Evolutionary conservation across 2,329 filamentous ascomycete genomes (phyloP).

Genomic region (Lasiodiplodia gonubiensis): DNA sequence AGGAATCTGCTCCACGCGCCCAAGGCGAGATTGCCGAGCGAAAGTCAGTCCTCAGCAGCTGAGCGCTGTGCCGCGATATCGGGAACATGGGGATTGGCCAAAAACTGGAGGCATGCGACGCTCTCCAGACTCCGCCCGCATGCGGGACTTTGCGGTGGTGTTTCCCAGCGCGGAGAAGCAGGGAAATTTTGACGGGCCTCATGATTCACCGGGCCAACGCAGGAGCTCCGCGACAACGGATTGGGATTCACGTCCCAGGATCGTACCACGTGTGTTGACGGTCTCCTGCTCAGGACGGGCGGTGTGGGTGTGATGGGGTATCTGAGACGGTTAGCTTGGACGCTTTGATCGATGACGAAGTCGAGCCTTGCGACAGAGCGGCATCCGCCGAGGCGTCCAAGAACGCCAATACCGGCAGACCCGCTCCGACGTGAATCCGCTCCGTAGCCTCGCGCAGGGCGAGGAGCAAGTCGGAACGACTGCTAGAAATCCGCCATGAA

Average conservation of each 20-base stretch:
- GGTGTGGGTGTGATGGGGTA: background rate
- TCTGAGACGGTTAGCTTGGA: background rate
- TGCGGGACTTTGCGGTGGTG: conserved; percentile 17
- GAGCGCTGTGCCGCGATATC: conserved; percentile 6
- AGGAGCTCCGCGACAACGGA: conserved; percentile 9
- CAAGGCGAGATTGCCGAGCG: conserved; percentile 13
- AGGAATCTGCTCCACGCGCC: conserved; percentile 11
- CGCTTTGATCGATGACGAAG: conserved; percentile 13
- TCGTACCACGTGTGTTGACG: conserved; percentile 22
- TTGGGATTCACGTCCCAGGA: conserved; percentile 17
- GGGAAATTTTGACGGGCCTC: conserved; percentile 1
- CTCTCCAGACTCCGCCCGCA: conserved; percentile 20
- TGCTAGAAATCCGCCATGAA: background rate
- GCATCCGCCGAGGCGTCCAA: conserved; percentile 15
- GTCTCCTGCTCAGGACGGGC: conserved; percentile 20
- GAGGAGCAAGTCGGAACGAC: conserved; percentile 8
- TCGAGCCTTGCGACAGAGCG: conserved; percentile 21
- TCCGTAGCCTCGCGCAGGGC: conserved; percentile 14
- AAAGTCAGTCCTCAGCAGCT: background rate
- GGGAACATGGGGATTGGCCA: conserved; percentile 6
- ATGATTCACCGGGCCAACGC: conserved; percentile 7
- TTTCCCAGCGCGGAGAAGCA: background rate
- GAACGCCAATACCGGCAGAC: conserved; percentile 12
- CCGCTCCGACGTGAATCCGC: conserved; percentile 10
- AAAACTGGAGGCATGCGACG: conserved; percentile 7